phyloP scores from a whole-genome alignment of 179 eudicot genomes.

The Silene vulgaris region DNA sequence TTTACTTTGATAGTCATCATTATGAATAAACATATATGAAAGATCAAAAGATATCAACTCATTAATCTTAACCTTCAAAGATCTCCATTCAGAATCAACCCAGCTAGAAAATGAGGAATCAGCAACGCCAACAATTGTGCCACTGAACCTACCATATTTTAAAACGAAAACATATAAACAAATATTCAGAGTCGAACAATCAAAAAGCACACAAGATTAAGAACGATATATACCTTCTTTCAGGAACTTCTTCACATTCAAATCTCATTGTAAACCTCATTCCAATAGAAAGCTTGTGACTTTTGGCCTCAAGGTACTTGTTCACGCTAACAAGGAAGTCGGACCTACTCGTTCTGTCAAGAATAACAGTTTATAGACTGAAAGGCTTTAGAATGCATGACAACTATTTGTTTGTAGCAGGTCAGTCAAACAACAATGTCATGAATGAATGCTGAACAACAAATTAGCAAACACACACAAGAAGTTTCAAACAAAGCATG shows the following conservation, averaged over 20 bases:
- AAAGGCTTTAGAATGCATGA: background rate
- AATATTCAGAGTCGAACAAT: background rate
- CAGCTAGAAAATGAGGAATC: constrained; percentile 61
- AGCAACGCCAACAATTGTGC: constrained; percentile 83
- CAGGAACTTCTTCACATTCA: constrained; percentile 91
- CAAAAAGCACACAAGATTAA: background rate
- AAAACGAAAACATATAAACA: constrained; percentile 15
- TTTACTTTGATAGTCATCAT: background rate
- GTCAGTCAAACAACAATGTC: background rate
- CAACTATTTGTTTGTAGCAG: constrained; percentile 1
- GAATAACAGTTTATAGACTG: background rate
- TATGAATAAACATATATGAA: background rate
- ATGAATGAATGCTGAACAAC: background rate
- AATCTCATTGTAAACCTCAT: constrained; percentile 92
- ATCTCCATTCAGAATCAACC: constrained; percentile 90
- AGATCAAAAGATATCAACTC: constrained; percentile 9
- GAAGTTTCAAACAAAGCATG: background rate
- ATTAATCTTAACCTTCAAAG: constrained; percentile 54
- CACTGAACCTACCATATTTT: constrained; percentile 56
- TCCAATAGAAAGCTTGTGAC: constrained; percentile 67
- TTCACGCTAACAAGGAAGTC: constrained; percentile 80
- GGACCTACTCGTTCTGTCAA: constrained; percentile 71
- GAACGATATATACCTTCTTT: constrained; percentile 60
- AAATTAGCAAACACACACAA: background rate
- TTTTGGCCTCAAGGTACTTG: constrained; percentile 81